A percentile compares a stretch with the other conserved stretches of the same genome.
Conservation (phyloP, 768 basidiomycete species). For the Lyophyllum decastes region DNA sequence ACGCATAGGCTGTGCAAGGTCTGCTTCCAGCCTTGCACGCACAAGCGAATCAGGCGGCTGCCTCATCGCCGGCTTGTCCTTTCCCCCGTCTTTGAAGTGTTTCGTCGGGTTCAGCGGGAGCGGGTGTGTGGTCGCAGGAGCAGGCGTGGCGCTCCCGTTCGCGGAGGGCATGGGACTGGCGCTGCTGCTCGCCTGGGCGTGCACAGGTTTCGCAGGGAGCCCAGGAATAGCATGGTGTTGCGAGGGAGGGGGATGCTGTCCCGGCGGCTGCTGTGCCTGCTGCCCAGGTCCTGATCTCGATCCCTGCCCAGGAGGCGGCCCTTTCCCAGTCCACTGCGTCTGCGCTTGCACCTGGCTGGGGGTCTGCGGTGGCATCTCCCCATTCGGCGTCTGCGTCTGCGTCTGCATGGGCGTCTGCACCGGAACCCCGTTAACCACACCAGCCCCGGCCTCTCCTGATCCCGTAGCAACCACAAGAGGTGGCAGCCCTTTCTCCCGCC, state of each 20-base stretch:
- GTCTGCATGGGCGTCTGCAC: conserved; percentile 6
- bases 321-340: not conserved
- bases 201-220: conserved; percentile 15
- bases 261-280: not conserved
- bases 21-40: not conserved
- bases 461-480: not conserved
- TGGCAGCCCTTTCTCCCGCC: conserved; percentile 26
- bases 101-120: conserved; percentile 16
- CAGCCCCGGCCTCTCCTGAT: not conserved
- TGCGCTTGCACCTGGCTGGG: not conserved
- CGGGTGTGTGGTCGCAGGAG: not conserved
- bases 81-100: not conserved
- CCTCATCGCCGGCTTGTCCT: not conserved
- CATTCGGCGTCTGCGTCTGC: not conserved
- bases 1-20: conserved; percentile 14
- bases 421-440: not conserved
- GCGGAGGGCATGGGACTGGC: not conserved
- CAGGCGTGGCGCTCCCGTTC: not conserved
- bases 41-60: conserved; percentile 1
- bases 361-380: not conserved
- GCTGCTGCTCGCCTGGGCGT: not conserved
- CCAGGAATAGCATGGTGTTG: not conserved
- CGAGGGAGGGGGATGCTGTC: not conserved
- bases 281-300: not conserved
- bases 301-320: not conserved